phyloP scores from a whole-genome alignment of 768 basidiomycete species.

The Boletus bicolor region DNA sequence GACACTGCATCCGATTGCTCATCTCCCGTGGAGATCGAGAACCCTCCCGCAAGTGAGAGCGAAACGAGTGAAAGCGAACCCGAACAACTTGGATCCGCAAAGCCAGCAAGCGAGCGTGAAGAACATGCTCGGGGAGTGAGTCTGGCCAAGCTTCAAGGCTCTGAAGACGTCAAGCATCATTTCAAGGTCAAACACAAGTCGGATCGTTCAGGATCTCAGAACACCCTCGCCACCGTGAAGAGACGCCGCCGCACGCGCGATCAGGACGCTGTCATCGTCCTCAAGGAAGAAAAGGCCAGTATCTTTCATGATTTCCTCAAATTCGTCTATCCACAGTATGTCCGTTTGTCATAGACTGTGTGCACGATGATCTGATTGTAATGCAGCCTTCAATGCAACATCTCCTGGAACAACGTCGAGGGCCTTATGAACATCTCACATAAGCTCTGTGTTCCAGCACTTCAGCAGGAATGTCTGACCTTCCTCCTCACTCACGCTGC shows the following conservation, averaged over 20 bases:
- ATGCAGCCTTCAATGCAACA: slow-evolving; percentile 79
- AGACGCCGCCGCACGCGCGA: slow-evolving; percentile 43
- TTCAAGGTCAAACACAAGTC: slow-evolving; percentile 23
- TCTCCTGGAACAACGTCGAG: slow-evolving; percentile 94
- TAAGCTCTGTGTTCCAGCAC: slow-evolving; percentile 79
- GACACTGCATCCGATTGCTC: slow-evolving; percentile 39
- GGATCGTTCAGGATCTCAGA: slow-evolving; percentile 21
- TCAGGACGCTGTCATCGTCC: slow-evolving; percentile 81
- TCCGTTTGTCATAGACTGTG: slow-evolving; percentile 1
- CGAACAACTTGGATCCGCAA: slow-evolving; percentile 24
- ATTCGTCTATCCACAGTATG: slow-evolving; percentile 91
- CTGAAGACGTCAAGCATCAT: slow-evolving; percentile 19
- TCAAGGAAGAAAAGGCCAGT: slow-evolving; percentile 86
- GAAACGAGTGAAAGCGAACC: slow-evolving; percentile 38
- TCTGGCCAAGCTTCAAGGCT: slow-evolving; percentile 58
- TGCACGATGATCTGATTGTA: slow-evolving; percentile 3
- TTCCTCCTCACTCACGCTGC: slow-evolving; percentile 93
- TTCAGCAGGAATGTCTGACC: slow-evolving; percentile 78
- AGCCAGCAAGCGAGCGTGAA: slow-evolving; percentile 22
- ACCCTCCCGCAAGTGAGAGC: slow-evolving; percentile 33
- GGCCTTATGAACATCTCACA: slow-evolving; percentile 87
- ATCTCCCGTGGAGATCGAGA: slow-evolving; percentile 39
- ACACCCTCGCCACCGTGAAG: slow-evolving; percentile 40
- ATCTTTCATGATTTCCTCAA: slow-evolving; percentile 93
- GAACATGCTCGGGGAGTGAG: slow-evolving; percentile 48